A percentile compares a stretch with the other conserved stretches of the same genome.
Conservation (phyloP, 306 rosid species). For the Glycyrrhiza uralensis region DNA sequence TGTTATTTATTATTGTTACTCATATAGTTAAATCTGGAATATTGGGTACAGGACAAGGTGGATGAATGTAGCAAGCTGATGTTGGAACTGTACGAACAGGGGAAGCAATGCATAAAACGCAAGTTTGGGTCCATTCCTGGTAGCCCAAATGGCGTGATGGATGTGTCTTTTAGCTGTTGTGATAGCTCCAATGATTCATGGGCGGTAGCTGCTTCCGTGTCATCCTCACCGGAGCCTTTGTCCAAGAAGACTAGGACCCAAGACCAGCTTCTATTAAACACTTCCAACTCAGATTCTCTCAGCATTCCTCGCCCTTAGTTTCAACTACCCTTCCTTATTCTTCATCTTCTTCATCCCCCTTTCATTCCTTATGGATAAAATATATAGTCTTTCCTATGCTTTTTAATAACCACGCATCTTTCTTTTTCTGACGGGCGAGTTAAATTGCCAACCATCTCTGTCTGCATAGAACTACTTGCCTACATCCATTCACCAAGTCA, state of each 20-base stretch:
- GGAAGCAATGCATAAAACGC: conserved; percentile 43
- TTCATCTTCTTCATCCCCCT: not conserved
- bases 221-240: conserved; percentile 68
- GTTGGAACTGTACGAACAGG: conserved; percentile 33
- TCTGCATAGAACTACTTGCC: conserved; percentile 34
- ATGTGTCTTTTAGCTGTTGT: conserved; percentile 64
- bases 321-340: not conserved
- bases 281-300: conserved; percentile 34
- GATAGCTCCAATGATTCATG: conserved; percentile 81
- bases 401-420: conserved; percentile 34
- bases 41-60: conserved; percentile 53
- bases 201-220: conserved; percentile 42
- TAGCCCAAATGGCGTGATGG: conserved; percentile 84
- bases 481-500: conserved; percentile 1
- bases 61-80: conserved; percentile 60
- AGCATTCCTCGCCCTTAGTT: conserved; percentile 27
- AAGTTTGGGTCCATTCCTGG: conserved; percentile 57
- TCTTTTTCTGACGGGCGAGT: conserved; percentile 25
- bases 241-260: conserved; percentile 57
- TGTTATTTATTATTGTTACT: not conserved
- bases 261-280: conserved; percentile 33
- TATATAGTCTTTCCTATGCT: not conserved
- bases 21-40: not conserved
- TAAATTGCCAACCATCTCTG: conserved; percentile 65
- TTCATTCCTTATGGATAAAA: conserved; percentile 10